Base-by-base conservation (phyloP, 164 flowering plant species). In the Stephania cephalantha region DNA sequence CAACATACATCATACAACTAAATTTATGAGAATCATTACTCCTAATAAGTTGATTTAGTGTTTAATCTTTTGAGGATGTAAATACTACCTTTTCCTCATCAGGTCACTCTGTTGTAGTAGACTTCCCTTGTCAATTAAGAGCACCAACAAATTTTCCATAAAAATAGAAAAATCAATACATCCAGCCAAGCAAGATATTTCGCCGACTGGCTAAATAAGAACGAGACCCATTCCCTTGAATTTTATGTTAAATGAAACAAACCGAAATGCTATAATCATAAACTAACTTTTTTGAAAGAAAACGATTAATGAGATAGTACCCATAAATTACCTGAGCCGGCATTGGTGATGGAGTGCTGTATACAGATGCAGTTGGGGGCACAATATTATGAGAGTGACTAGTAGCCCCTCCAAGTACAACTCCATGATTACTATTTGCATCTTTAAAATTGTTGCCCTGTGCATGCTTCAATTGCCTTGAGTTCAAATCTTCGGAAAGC, bases 291-390 rank as follows among this genome's bases (percentile, higher is more conserved):
- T 35, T 48, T 15, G 22, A 15, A 6, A 58, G 42, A 52, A 9
- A 69, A 65, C 77, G 31, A 15, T 31, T 42, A n/a, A 69, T 75
- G 69, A 48, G 31, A 63, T 50, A 15, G 64, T 10, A 18, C 18
- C 58, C 42, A 31, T 29, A 70, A 72, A 74, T 74, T 86, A 93
- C 97, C 93, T 91, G 98, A 67, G 87, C 30, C 22, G 85, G 84
- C 79, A 91, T 83, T 76, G 99, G 99, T 9, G 99, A 95, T 75
- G 99, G 99, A 74, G 99, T 94, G 81, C 79, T 89, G 80, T 84
- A 94, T 71, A 87, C 87, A 74, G 97, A 82, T 25, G 82, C 50
- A 75, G 81, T 89, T 46, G 94, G 55, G 65, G 85, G 48, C 66
- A 85, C 87, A 61, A 92, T 84, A 86, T 86, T 88, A 15, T 78